Conservation (phyloP, 495 filamentous ascomycete genomes). For the Neurospora tetraspora region DNA sequence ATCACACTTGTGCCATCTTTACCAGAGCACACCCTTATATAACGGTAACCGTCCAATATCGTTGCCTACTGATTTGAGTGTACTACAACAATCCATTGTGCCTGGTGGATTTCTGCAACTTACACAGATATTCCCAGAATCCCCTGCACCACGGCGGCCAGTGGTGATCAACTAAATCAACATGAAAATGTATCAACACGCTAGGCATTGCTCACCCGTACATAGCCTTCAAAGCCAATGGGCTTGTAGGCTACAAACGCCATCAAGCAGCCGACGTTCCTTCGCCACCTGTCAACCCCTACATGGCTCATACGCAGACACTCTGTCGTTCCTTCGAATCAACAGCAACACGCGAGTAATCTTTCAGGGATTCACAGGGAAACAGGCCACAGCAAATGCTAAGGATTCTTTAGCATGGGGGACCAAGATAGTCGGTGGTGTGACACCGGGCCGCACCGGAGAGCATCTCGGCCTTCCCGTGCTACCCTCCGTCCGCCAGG, state of each 20-base stretch:
- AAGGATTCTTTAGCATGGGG: conserved; percentile 76
- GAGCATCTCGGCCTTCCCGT: conserved; percentile 77
- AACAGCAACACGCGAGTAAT: conserved; percentile 70
- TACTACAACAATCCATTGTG: neutral
- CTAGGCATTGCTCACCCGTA: neutral
- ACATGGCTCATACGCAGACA: conserved; percentile 41
- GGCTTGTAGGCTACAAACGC: neutral
- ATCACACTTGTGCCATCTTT: neutral
- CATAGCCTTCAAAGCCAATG: neutral
- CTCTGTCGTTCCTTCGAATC: conserved; percentile 67
- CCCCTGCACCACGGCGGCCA: neutral
- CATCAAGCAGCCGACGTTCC: neutral
- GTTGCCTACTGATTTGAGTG: neutral
- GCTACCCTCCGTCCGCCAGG: conserved; percentile 53
- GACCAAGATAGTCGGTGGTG: conserved; percentile 80
- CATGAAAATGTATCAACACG: neutral
- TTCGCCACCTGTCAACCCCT: conserved; percentile 4
- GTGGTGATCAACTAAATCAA: neutral
- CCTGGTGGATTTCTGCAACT: neutral
- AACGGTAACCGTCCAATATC: neutral
- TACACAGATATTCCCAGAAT: neutral
- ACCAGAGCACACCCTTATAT: neutral
- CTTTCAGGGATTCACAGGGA: conserved; percentile 85
- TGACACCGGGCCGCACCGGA: conserved; percentile 65
- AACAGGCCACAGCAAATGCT: conserved; percentile 66